These are phyloP conservation scores for Teratosphaeria destructans DNA, from an alignment of 2,329 filamentous ascomycete species.

Conservation along the genomic window DNA sequence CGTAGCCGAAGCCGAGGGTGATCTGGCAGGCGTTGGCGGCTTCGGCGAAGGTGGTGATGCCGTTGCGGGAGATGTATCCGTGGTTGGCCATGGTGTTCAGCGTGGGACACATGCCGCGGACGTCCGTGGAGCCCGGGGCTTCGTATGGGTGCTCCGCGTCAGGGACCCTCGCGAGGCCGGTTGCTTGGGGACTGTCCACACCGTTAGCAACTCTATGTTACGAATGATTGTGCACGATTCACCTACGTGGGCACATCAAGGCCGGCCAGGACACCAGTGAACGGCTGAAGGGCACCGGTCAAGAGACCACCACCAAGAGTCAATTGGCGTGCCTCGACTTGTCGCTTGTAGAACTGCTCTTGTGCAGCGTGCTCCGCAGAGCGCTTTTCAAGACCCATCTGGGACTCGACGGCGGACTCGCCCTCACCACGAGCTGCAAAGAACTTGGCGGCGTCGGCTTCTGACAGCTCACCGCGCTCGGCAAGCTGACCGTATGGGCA, in stretches of 20 bases:
- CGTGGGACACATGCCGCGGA: slow-evolving; percentile 14
- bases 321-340: slow-evolving; percentile 5
- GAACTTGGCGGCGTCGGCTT: slow-evolving; percentile 9
- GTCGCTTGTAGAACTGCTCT: slow-evolving; percentile 10
- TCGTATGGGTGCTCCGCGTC: slow-evolving; percentile 17
- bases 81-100: slow-evolving; percentile 19
- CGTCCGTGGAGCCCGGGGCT: slow-evolving; percentile 10
- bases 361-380: slow-evolving; percentile 8
- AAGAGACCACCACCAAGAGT: slow-evolving; percentile 12
- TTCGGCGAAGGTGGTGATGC: slow-evolving; percentile 20
- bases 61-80: slow-evolving; percentile 18
- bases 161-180: slow-evolving; percentile 11
- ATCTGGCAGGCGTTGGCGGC: slow-evolving; percentile 20
- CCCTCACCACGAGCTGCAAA: slow-evolving; percentile 10
- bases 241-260: slow-evolving; percentile 15
- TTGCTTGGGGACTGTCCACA: slow-evolving; percentile 9
- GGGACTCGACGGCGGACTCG: slow-evolving; percentile 5
- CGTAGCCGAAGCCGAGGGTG: slow-evolving; percentile 18
- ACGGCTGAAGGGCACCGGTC: slow-evolving; percentile 16
- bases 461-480: slow-evolving; percentile 10
- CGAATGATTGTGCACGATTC: background rate
- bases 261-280: slow-evolving; percentile 12
- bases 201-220: background rate
- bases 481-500: slow-evolving; percentile 13
- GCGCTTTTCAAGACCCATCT: slow-evolving; percentile 5